phyloP scores from a whole-genome alignment of 169 alveolate genomes.

The Eimeria praecox region DNA sequence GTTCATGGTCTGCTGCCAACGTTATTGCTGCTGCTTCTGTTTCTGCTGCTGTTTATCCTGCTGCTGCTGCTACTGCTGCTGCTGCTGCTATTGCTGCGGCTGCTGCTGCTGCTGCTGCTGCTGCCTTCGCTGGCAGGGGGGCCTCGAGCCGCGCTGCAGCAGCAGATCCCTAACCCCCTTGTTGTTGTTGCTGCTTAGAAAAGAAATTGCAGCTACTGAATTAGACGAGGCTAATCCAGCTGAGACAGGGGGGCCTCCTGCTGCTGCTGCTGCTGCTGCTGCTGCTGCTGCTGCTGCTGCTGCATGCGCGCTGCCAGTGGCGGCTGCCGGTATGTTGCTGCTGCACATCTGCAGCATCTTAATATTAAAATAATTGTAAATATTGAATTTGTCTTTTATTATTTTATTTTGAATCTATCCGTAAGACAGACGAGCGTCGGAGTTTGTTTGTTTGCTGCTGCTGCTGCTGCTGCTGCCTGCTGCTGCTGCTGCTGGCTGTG shows the following conservation, averaged over 20 bases:
- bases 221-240: neutral
- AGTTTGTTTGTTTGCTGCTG: neutral
- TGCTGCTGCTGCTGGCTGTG: neutral
- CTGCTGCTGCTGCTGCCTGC: constrained; percentile 9
- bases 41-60: neutral
- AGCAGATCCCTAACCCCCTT: neutral
- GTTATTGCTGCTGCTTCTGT: constrained; percentile 9
- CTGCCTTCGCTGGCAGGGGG: constrained; percentile 30
- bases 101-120: constrained; percentile 34
- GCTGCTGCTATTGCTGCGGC: neutral
- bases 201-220: neutral
- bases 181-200: constrained; percentile 12
- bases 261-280: constrained; percentile 13
- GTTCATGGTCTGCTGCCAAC: constrained; percentile 14
- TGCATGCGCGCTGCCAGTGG: constrained; percentile 2
- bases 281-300: constrained; percentile 55
- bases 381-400: neutral
- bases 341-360: neutral
- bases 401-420: neutral
- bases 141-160: constrained; percentile 31
- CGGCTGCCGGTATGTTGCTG: neutral
- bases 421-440: neutral
- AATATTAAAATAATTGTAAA: too few relatives aligned
- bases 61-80: constrained; percentile 22
- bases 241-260: neutral